Evolutionary conservation across 164 flowering plant species (phyloP).

Genomic region (Warburgia ugandensis): DNA sequence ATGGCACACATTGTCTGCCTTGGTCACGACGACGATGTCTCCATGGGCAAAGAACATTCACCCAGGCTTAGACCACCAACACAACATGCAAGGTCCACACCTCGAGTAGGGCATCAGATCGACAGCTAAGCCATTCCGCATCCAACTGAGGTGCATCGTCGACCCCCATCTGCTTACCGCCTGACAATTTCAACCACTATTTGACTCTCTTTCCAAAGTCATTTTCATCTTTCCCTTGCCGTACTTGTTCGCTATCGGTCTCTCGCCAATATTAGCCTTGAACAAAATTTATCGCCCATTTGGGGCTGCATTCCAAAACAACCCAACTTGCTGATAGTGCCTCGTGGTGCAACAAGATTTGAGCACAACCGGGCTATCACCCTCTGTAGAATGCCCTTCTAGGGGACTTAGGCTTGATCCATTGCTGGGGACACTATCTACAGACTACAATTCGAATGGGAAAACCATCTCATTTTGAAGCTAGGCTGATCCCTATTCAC

Average conservation of each 20-base stretch:
- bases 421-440: neutral
- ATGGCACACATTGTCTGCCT: conserved; percentile 6
- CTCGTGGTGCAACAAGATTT: conserved; percentile 15
- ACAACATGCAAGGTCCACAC: conserved; percentile 2
- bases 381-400: conserved; percentile 1
- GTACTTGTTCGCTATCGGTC: no score
- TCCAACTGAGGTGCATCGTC: neutral
- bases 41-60: conserved; percentile 14
- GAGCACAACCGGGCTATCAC: conserved; percentile 2
- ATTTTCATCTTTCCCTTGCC: neutral
- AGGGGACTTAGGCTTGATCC: conserved; percentile 1
- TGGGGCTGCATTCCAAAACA: conserved; percentile 5
- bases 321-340: conserved; percentile 21
- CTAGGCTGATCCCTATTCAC: no score
- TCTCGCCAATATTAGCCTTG: neutral
- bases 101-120: neutral
- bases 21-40: conserved; percentile 11
- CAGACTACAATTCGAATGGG: neutral
- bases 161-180: neutral
- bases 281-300: neutral
- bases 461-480: neutral
- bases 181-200: neutral
- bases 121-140: neutral
- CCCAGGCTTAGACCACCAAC: conserved; percentile 12
- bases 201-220: neutral